phyloP scores from a whole-genome alignment of 306 rosid species.

The Ammopiptanthus mongolicus region DNA sequence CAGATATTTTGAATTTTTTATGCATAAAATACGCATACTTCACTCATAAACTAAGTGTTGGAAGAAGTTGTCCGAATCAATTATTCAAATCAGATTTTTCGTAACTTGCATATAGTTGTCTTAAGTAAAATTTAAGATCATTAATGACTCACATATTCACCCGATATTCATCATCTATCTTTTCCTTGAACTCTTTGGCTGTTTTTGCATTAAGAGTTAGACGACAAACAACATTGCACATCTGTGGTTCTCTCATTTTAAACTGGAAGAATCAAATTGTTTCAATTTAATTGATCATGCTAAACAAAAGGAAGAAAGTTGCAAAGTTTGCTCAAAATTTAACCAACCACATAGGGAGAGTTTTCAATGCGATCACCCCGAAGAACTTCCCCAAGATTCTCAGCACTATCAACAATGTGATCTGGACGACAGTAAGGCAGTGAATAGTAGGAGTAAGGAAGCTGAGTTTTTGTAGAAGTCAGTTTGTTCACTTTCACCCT shows the following conservation, averaged over 20 bases:
- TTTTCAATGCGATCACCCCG: constrained; percentile 89
- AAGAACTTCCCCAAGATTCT: constrained; percentile 96
- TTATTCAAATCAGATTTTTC: neutral
- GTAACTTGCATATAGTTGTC: neutral
- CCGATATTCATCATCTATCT: constrained; percentile 79
- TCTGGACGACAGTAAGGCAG: constrained; percentile 73
- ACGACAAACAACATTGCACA: constrained; percentile 72
- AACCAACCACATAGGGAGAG: constrained; percentile 76
- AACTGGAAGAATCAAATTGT: constrained; percentile 45
- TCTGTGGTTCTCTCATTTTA: constrained; percentile 85
- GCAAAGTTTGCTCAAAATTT: neutral
- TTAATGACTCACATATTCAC: constrained; percentile 68
- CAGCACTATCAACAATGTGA: constrained; percentile 75
- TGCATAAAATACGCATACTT: neutral
- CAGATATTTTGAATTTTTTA: too few species aligned
- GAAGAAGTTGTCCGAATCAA: too few species aligned
- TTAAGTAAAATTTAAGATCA: neutral
- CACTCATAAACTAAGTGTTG: too few species aligned
- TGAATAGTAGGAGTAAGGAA: constrained; percentile 78
- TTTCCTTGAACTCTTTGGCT: constrained; percentile 68
- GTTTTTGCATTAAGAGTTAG: constrained; percentile 53
- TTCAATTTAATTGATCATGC: constrained; percentile 9
- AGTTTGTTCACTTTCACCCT: constrained; percentile 85
- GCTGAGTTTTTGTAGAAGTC: constrained; percentile 83
- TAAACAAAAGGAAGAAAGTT: neutral